Base-by-base conservation (phyloP, 805 yeast genomes). In the Nakazawaea ishiwadae region DNA sequence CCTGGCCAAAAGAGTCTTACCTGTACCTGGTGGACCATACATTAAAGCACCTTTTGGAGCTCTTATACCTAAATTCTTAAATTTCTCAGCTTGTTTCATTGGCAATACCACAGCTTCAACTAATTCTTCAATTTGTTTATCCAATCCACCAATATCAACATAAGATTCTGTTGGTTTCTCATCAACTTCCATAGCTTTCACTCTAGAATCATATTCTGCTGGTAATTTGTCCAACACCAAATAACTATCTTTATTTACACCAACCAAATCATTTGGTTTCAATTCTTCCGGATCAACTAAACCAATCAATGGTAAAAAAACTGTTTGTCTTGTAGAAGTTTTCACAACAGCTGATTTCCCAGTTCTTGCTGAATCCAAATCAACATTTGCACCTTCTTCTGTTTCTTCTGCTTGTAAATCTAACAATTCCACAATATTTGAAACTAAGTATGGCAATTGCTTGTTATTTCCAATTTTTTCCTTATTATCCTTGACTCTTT, bases 21-120 rank as follows among this genome's bases (percentile, higher is more conserved):
- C 99, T 1, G 99, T 93, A 62, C 99, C 99, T 40, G 99, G 99
- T 7, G 99, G 98, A 28, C 99, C 99, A 60, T 93, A 93, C 90
- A 93, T 88, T 40, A 93, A 72, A 3, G 96, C 98, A 62, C 99
- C 99, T 63, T 93, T 93, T 45, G 99, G 99, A 12, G 99, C 95
- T 60, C 86, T 91, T 58, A 93, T 90, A 43, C 99, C 99, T 65
- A 93, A 71, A 45, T 79, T 80, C 59, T 86, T 86, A 69, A 93
- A 91, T 66, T 93, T 91, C 42, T 93, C 99, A 18, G 96, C 95
- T 62, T 93, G 96, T 63, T 90, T 91, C 96, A 93, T 89, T 26
- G 99, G 99, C 47, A 93, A 73, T 19, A 93, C 99, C 37, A 93
- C 96, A 1, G 98, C 99, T 68, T 93, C 99, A 42, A 91, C 96